These are phyloP conservation scores for Diplocarpon mali DNA, from an alignment of 2,329 filamentous ascomycete genomes.

Conservation along the genomic window DNA sequence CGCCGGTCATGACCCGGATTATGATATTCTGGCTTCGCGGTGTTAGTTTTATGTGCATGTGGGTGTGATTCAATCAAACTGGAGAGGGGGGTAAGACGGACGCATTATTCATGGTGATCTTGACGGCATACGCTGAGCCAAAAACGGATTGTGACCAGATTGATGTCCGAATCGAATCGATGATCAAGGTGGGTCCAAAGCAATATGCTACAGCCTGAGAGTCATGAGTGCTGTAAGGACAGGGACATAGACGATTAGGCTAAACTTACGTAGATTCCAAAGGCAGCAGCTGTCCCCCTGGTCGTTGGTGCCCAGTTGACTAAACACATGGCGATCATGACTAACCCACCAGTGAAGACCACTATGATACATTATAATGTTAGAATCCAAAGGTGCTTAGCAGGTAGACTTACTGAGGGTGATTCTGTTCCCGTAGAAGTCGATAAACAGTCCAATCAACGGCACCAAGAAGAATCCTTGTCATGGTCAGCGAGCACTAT, in stretches of 20 bases:
- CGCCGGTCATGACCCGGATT: conserved; percentile 44
- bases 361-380: conserved; percentile 17
- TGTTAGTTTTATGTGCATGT: background rate
- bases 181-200: conserved; percentile 46
- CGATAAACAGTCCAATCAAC: conserved; percentile 42
- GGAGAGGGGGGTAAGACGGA: conserved; percentile 16
- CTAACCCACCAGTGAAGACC: conserved; percentile 36
- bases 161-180: conserved; percentile 48
- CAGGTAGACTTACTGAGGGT: conserved; percentile 29
- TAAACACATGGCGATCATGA: conserved; percentile 42
- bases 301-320: conserved; percentile 39
- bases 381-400: background rate
- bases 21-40: conserved; percentile 45
- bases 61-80: background rate
- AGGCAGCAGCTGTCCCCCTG: conserved; percentile 44
- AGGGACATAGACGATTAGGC: background rate
- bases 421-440: conserved; percentile 42
- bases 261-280: conserved; percentile 38
- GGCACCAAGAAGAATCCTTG: conserved; percentile 47
- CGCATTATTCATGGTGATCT: conserved; percentile 50
- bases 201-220: conserved; percentile 37
- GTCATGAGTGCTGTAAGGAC: background rate
- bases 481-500: background rate
- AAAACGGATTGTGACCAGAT: conserved; percentile 51
- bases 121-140: conserved; percentile 47